Conservation (phyloP, 78 protist species). For the Dictyostelium intermedium region DNA sequence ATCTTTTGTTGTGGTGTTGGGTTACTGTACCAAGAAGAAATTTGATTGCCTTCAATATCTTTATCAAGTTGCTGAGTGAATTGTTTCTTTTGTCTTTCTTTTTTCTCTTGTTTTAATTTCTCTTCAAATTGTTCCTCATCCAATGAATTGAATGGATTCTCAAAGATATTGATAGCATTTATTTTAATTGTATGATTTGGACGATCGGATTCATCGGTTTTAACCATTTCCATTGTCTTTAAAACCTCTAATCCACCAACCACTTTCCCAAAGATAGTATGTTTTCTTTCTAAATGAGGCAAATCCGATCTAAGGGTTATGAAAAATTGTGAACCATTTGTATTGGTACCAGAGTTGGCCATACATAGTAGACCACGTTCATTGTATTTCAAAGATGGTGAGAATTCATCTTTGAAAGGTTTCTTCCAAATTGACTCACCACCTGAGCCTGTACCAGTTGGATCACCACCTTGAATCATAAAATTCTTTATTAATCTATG, state of each 20-base stretch:
- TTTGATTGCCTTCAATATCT: conserved; percentile 16
- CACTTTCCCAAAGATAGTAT: conserved; percentile 88
- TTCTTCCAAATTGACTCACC: conserved; percentile 86
- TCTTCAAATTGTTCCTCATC: conserved; percentile 66
- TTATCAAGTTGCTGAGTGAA: neutral
- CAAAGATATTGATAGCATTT: neutral
- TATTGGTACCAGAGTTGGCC: conserved; percentile 91
- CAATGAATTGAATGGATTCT: conserved; percentile 69
- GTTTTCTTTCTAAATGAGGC: conserved; percentile 84
- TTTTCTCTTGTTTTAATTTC: conserved; percentile 20
- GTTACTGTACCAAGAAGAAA: conserved; percentile 78
- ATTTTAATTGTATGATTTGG: conserved; percentile 43
- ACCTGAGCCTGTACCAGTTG: conserved; percentile 89
- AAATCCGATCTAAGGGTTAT: conserved; percentile 76
- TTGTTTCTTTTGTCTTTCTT: neutral
- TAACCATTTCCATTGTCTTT: conserved; percentile 73
- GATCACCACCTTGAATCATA: conserved; percentile 93
- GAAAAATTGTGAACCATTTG: conserved; percentile 88
- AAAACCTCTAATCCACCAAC: conserved; percentile 85
- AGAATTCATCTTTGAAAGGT: conserved; percentile 86
- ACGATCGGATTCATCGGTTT: neutral
- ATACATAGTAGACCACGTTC: conserved; percentile 87
- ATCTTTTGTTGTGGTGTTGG: conserved; percentile 18
- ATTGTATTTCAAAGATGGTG: conserved; percentile 61
- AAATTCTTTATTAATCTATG: conserved; percentile 89